Evolutionary conservation across 164 flowering plant genomes (phyloP).

Genomic region (Euptelea pleiosperma): DNA sequence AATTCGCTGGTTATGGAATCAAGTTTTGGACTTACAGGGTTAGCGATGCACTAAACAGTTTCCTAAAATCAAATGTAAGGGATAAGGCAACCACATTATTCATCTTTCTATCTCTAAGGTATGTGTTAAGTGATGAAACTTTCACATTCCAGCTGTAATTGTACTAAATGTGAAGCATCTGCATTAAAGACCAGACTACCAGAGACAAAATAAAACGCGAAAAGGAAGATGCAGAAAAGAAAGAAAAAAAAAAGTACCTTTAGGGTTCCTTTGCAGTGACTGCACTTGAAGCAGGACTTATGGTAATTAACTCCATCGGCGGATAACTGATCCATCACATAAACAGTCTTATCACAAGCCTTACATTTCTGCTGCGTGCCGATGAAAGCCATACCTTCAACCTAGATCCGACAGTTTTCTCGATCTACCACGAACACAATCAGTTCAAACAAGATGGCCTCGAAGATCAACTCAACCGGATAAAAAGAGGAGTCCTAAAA

Average conservation of each 20-base stretch:
- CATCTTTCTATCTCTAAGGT: background rate
- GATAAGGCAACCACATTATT: too few species aligned
- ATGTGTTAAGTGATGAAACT: background rate
- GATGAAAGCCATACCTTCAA: conserved; percentile 53
- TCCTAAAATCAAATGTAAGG: too few species aligned
- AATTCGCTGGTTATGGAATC: too few species aligned
- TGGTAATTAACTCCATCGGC: conserved; percentile 94
- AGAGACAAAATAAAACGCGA: background rate
- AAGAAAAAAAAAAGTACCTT: conserved; percentile 40
- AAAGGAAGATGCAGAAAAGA: background rate
- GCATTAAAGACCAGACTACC: background rate
- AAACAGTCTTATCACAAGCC: conserved; percentile 91
- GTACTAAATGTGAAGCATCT: background rate
- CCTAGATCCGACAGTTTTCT: conserved; percentile 26
- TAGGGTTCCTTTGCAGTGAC: conserved; percentile 89
- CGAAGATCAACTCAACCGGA: background rate
- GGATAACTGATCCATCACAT: conserved; percentile 74
- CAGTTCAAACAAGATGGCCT: background rate
- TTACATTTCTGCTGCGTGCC: conserved; percentile 97
- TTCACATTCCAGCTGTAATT: background rate
- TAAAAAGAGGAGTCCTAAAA: too few species aligned
- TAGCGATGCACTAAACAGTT: too few species aligned
- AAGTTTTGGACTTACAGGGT: too few species aligned
- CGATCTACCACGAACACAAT: background rate
- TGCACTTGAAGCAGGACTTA: conserved; percentile 90